Percentiles rank a stretch among this genome's conserved stretches.
These are phyloP conservation scores for Penicillium paneum DNA, from an alignment of 2,329 filamentous ascomycete species.

Conservation along the genomic window DNA sequence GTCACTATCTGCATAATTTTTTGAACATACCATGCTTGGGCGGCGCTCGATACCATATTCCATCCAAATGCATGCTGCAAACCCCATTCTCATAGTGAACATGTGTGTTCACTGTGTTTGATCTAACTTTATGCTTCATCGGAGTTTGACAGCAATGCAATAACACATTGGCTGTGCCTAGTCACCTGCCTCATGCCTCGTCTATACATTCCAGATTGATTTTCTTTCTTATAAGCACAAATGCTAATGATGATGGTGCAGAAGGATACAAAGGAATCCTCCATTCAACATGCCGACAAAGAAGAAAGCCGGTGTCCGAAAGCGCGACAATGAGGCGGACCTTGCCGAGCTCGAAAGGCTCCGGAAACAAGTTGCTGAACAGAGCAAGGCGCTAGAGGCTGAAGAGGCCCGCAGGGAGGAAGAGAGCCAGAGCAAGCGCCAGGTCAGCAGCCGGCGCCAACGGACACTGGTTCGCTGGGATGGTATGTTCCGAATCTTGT, in stretches of 20 bases:
- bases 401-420: not conserved
- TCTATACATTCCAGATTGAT: not conserved
- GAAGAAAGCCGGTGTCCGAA: not conserved
- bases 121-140: not conserved
- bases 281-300: not conserved
- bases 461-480: constrained; percentile 44
- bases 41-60: too few species aligned
- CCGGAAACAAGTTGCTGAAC: not conserved
- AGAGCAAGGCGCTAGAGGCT: not conserved
- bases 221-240: not conserved
- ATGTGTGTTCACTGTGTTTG: not conserved
- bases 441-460: constrained; percentile 16
- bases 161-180: not conserved
- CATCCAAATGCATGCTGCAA: not conserved
- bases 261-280: not conserved
- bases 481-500: constrained; percentile 28
- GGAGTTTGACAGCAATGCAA: not conserved
- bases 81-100: not conserved
- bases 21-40: not conserved
- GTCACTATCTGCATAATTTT: not conserved
- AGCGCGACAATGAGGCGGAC: not conserved
- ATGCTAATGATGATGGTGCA: not conserved
- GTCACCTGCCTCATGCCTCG: not conserved
- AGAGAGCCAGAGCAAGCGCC: not conserved
- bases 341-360: not conserved